Evolutionary conservation across 768 basidiomycete species (phyloP), one percentile per base, ranked within the genome.

Genomic region (Tylopilus subfusipes): DNA sequence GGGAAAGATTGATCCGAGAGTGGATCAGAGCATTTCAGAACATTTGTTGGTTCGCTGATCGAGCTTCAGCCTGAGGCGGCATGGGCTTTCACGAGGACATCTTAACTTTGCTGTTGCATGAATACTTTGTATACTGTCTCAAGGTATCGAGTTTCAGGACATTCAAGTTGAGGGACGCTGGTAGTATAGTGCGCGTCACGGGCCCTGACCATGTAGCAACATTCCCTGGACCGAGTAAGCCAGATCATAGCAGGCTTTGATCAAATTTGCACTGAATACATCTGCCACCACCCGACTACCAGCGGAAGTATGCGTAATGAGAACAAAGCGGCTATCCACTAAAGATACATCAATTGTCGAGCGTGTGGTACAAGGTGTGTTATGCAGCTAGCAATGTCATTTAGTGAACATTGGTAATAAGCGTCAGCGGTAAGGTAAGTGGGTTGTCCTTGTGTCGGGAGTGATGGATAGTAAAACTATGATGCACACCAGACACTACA

Each of bases 1-100:
- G 25, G 54, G 47, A 31, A 61, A 63, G 45, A 50, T 66, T 8
- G 69, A 73, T 51, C 58, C 55, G 27, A 65, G 69, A 51, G 65
- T 73, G 14, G 54, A 64, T 29, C 53, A 22, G 24, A 48, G 72
- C 55, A 56, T 70, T 39, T 57, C 61, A 22, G 57, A 72, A 22
- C 46, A 69, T 44, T 42, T 71, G 47, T 45, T 52, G 34, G 54
- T 47, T 53, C 43, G 40, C 33, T 67, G 50, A 62, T 6, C 29
- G 50, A 62, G 8, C 29, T 40, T 13, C 22, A n/a, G n/a, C n/a
- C n/a, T n/a, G n/a, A n/a, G n/a, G n/a, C 8, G 12, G 51, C 24
- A 29, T 24, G 46, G 1, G 29, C 24, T 27, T 42, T 50, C 5
- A 16, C 29, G 18, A 21, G 27, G 7, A 22, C 5, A 12, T 27